Percentiles rank a stretch among this genome's conserved stretches.
phyloP scores from a whole-genome alignment of 176 grass and related monocot species.

The Carex kokanica region DNA sequence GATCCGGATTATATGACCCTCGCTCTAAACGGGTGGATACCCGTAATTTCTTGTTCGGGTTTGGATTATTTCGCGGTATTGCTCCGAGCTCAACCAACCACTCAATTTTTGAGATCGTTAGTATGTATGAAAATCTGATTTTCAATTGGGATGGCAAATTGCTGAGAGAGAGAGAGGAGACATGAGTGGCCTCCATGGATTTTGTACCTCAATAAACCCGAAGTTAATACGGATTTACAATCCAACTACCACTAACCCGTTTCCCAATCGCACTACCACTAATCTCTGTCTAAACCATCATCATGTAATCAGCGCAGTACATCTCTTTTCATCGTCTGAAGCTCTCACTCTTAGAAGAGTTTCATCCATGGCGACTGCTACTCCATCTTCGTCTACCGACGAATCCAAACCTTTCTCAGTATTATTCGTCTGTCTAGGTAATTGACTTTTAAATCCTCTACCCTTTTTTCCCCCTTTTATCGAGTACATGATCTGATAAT shows the following conservation, averaged over 20 bases:
- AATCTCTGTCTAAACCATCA: background rate
- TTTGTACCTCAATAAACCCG: slow-evolving; percentile 19
- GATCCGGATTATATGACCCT: background rate
- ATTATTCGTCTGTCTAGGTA: slow-evolving; percentile 96
- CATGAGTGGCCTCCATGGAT: slow-evolving; percentile 20
- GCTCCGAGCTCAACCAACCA: slow-evolving; percentile 19
- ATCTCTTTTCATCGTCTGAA: background rate
- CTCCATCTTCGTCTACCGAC: slow-evolving; percentile 3
- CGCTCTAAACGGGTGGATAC: background rate
- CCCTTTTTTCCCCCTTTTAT: too few relatives aligned
- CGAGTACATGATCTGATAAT: background rate
- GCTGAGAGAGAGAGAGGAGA: slow-evolving; percentile 1
- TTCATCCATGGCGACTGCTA: slow-evolving; percentile 21
- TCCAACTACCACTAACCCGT: slow-evolving; percentile 15
- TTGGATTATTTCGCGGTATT: background rate
- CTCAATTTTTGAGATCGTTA: slow-evolving; percentile 21
- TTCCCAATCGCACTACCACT: background rate
- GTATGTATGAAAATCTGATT: background rate
- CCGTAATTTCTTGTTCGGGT: background rate
- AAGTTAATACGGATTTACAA: background rate
- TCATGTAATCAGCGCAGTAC: background rate
- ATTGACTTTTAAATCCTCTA: background rate
- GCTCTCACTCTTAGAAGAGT: background rate
- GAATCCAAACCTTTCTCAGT: slow-evolving; percentile 63
- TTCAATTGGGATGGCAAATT: background rate